Evolutionary conservation across 1,139 yeast species (phyloP), one percentile per base, ranked within the genome.

Genomic region (Debaryomyces sp.): DNA sequence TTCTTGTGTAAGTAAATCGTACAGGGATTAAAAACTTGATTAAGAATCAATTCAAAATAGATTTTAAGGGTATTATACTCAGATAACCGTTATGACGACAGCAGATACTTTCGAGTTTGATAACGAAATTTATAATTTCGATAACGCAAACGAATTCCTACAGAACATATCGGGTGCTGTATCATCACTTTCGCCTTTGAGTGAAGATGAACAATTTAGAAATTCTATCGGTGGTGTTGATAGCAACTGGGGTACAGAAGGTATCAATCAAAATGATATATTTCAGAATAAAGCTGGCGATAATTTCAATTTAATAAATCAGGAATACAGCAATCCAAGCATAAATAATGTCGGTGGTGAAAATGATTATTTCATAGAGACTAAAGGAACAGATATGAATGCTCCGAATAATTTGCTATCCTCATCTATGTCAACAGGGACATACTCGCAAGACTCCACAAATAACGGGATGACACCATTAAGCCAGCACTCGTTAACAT

Each of bases 91-190:
- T 27, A 33, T 43, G 42, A 29, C 38, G n/a, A 60, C 58, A 60
- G 49, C 63, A 15, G 62, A 59, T 30, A 58, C 52, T 44, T 58
- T 55, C 36, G 59, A 52, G 41, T 51, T 53, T 47, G 52, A 54
- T 22, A 47, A 54, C 40, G 58, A 53, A 4, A 56, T 55, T 38
- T 64, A 65, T 52, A 71, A 71, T 50, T 73, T 73, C 55, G 73
- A 68, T 30, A 58, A 65, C 38, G 64, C 77, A 26, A 75, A 73
- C 51, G 65, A 58, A 47, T 72, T 73, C 48, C 60, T 73, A 46
- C 68, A 62, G 47, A 61, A 64, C 40, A 64, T 73, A 21, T 64
- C 72, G 23, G 71, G 69, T 2, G 58, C 67, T 1, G 49, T 62
- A 29, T 48, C 56, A 17, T 55, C 60, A 40, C 61, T 63, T 5